phyloP scores from a whole-genome alignment of 805 yeast genomes.

The Isabelozyma gotoi region DNA sequence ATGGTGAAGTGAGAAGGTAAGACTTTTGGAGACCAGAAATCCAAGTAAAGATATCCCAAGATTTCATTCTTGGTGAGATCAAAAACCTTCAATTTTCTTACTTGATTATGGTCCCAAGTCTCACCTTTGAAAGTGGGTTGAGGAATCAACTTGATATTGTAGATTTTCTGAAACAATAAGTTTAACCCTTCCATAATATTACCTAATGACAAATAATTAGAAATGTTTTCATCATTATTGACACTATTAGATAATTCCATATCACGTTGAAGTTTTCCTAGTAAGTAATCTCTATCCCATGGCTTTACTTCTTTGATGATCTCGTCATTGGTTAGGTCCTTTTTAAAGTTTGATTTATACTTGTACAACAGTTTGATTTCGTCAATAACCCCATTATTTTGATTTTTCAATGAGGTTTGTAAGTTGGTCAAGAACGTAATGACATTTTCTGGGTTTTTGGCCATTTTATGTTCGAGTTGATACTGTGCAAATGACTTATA shows the following conservation, averaged over 20 bases:
- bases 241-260: conserved; percentile 12
- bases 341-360: conserved; percentile 16
- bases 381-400: conserved; percentile 43
- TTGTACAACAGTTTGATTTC: conserved; percentile 57
- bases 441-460: conserved; percentile 76
- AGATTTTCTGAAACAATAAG: conserved; percentile 63
- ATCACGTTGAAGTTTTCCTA: conserved; percentile 19
- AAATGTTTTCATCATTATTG: conserved; percentile 47
- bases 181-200: conserved; percentile 83
- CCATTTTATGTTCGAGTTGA: conserved; percentile 88
- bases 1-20: conserved; percentile 96
- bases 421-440: conserved; percentile 62
- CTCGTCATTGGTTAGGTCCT: conserved; percentile 9
- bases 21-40: conserved; percentile 74
- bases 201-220: conserved; percentile 79
- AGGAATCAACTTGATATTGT: conserved; percentile 76
- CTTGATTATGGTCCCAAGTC: conserved; percentile 79
- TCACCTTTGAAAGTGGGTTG: conserved; percentile 66
- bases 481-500: conserved; percentile 70
- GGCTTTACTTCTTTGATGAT: conserved; percentile 56
- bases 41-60: conserved; percentile 82
- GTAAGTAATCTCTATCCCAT: conserved; percentile 85
- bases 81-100: conserved; percentile 74
- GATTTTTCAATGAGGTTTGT: conserved; percentile 43
- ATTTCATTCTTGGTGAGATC: conserved; percentile 54